phyloP scores from a whole-genome alignment of 106 monocot species.

The Dendrobium huoshanense region DNA sequence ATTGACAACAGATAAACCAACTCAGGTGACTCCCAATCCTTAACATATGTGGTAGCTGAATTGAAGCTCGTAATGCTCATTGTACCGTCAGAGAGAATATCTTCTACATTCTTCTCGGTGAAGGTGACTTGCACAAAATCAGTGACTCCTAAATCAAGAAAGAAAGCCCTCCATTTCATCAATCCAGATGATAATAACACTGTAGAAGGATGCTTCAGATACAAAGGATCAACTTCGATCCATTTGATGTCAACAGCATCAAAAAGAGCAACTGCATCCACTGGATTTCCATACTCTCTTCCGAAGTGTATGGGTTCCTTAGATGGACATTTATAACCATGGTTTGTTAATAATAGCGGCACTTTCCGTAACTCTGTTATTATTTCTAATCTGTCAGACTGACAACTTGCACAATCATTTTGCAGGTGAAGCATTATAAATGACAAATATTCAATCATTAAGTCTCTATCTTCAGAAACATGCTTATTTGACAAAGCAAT shows the following conservation, averaged over 20 bases:
- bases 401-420: constrained; percentile 53
- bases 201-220: constrained; percentile 63
- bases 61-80: not conserved
- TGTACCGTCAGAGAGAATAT: constrained; percentile 9
- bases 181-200: constrained; percentile 20
- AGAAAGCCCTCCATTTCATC: constrained; percentile 63
- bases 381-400: constrained; percentile 54
- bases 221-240: constrained; percentile 70
- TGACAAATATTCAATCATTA: constrained; percentile 75
- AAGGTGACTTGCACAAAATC: constrained; percentile 79
- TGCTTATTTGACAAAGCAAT: constrained; percentile 26
- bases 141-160: constrained; percentile 73
- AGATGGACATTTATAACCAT: constrained; percentile 56
- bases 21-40: constrained; percentile 92
- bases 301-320: constrained; percentile 79
- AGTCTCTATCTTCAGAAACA: constrained; percentile 21
- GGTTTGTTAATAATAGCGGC: constrained; percentile 57
- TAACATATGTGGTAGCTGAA: constrained; percentile 16
- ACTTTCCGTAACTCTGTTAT: constrained; percentile 39
- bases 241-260: constrained; percentile 33
- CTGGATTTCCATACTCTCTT: constrained; percentile 62
- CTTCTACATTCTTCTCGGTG: constrained; percentile 34
- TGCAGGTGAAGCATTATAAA: constrained; percentile 91
- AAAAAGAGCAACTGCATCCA: constrained; percentile 48
- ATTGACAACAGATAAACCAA: constrained; percentile 53